Percentiles rank a stretch among this genome's conserved stretches.
Evolutionary conservation across 1,284 basidiomycete genomes (phyloP).

Genomic region (Naganishia liquefaciens): DNA sequence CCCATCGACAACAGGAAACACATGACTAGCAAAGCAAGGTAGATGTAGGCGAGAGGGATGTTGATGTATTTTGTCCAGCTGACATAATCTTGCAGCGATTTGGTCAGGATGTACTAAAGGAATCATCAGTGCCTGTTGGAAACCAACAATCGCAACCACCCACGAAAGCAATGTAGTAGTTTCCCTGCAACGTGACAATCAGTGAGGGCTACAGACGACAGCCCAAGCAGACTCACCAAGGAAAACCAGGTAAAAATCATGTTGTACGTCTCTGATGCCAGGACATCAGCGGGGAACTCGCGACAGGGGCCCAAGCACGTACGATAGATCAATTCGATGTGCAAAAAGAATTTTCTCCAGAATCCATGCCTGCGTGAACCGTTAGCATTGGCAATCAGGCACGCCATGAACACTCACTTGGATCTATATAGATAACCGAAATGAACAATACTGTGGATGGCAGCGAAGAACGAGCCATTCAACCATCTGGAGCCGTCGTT

Average conservation of each 20-base stretch:
- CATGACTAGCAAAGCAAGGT: conserved; percentile 79
- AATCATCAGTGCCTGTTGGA: conserved; percentile 34
- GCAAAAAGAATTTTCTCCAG: conserved; percentile 86
- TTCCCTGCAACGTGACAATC: conserved; percentile 61
- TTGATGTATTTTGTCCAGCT: conserved; percentile 64
- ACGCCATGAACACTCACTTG: conserved; percentile 54
- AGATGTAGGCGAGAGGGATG: conserved; percentile 77
- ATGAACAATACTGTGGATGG: conserved; percentile 82
- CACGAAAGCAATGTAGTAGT: conserved; percentile 84
- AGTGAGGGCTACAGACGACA: not conserved
- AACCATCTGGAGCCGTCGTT: conserved; percentile 63
- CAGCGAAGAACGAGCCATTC: conserved; percentile 96
- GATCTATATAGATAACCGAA: conserved; percentile 92
- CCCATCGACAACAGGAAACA: conserved; percentile 90
- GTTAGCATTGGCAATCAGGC: not conserved
- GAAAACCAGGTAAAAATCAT: conserved; percentile 91
- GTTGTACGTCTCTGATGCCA: conserved; percentile 68
- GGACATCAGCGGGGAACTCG: not conserved
- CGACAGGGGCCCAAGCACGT: conserved; percentile 26
- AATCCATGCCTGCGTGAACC: conserved; percentile 62
- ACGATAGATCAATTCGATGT: conserved; percentile 88
- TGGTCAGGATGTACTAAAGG: conserved; percentile 62
- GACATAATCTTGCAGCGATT: conserved; percentile 45
- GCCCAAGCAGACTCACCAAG: conserved; percentile 60
- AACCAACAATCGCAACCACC: conserved; percentile 30